phyloP scores from a whole-genome alignment of 352 stramenopile genomes.

The Phytophthora fragariaefolia region DNA sequence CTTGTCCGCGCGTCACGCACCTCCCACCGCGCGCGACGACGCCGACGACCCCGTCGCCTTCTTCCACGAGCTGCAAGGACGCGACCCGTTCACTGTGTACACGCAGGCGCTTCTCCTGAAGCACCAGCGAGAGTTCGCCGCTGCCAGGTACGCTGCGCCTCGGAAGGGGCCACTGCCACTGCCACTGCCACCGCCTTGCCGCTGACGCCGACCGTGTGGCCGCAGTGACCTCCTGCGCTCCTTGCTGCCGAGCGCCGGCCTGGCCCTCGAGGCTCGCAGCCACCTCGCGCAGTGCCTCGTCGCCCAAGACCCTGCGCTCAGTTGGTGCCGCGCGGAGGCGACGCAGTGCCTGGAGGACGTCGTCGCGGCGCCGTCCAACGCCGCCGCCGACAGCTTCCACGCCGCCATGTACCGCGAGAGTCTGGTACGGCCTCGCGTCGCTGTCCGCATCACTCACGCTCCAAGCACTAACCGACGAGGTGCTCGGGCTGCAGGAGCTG shows the following conservation, averaged over 20 bases:
- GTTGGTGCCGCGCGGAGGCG: conserved; percentile 34
- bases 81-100: conserved; percentile 46
- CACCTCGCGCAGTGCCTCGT: conserved; percentile 61
- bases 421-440: conserved; percentile 21
- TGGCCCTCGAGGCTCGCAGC: conserved; percentile 42
- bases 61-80: conserved; percentile 26
- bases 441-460: neutral
- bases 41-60: conserved; percentile 37
- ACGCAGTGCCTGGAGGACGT: conserved; percentile 44
- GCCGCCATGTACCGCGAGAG: conserved; percentile 36
- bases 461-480: neutral
- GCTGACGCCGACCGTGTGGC: neutral
- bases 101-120: conserved; percentile 55
- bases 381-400: conserved; percentile 26
- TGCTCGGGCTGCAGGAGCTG: conserved; percentile 47
- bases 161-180: neutral
- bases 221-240: conserved; percentile 37
- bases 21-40: conserved; percentile 18
- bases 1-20: conserved; percentile 14
- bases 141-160: conserved; percentile 46
- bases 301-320: conserved; percentile 34
- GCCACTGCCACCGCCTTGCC: neutral
- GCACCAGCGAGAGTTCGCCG: conserved; percentile 39
- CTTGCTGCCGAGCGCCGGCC: conserved; percentile 22
- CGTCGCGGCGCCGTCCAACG: conserved; percentile 11